Conservation (phyloP, 2,329 filamentous ascomycete genomes). For the Fusarium odoratissimum region DNA sequence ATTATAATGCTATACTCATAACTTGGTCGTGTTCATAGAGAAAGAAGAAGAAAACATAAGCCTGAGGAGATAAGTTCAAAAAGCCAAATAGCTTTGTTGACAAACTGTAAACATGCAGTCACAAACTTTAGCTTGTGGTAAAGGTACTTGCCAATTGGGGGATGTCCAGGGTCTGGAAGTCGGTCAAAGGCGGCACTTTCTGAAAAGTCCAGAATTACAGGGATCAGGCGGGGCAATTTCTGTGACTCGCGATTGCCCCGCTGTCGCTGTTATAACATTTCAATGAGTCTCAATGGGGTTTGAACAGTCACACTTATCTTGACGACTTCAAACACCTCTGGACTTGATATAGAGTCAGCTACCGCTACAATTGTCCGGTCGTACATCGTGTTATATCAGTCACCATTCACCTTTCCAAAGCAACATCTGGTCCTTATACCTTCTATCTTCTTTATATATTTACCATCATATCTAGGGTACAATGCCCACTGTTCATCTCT, state of each 20-base stretch:
- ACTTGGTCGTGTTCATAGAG: neutral
- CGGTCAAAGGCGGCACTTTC: slow-evolving; percentile 45
- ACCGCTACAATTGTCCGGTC: neutral
- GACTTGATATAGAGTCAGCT: slow-evolving; percentile 30
- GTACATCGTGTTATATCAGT: neutral
- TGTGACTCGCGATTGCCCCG: slow-evolving; percentile 38
- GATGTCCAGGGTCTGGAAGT: slow-evolving; percentile 24
- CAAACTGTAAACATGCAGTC: neutral
- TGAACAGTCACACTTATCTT: slow-evolving; percentile 29
- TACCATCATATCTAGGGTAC: slow-evolving; percentile 43
- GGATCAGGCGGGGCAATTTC: slow-evolving; percentile 46
- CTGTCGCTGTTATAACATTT: slow-evolving; percentile 37
- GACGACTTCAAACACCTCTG: slow-evolving; percentile 18
- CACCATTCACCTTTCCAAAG: neutral
- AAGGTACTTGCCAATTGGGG: slow-evolving; percentile 34
- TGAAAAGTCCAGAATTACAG: slow-evolving; percentile 32
- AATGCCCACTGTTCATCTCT: slow-evolving; percentile 82
- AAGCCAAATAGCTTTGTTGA: slow-evolving; percentile 13
- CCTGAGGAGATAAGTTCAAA: neutral
- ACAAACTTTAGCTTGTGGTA: slow-evolving; percentile 3
- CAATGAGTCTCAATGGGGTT: slow-evolving; percentile 27
- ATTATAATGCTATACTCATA: neutral
- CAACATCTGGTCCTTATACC: slow-evolving; percentile 4
- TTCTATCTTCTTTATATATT: slow-evolving; percentile 6
- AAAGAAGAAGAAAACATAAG: neutral